Evolutionary conservation across 2,329 filamentous ascomycete species (phyloP).

Genomic region (Cercospora sesami): DNA sequence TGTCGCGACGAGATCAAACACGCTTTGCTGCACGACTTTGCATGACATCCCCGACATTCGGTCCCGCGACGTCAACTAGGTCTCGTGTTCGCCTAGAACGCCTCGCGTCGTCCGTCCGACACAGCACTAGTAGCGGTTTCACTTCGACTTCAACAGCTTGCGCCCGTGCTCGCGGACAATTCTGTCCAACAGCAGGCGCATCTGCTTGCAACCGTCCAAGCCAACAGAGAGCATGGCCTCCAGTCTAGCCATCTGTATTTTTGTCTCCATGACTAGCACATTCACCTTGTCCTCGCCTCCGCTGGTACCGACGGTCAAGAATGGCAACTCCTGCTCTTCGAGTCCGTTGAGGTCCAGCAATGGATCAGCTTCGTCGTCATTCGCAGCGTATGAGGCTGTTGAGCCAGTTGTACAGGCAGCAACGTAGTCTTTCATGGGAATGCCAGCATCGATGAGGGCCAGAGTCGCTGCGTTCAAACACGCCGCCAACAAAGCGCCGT

Average conservation of each 20-base stretch:
- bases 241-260: slow-evolving; percentile 75
- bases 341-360: slow-evolving; percentile 75
- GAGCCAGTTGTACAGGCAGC: slow-evolving; percentile 84
- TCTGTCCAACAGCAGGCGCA: slow-evolving; percentile 75
- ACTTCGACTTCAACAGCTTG: slow-evolving; percentile 56
- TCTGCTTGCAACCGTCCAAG: slow-evolving; percentile 85
- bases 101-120: not conserved
- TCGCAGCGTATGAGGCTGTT: slow-evolving; percentile 62
- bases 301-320: slow-evolving; percentile 75
- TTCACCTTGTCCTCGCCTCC: slow-evolving; percentile 65
- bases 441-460: slow-evolving; percentile 88
- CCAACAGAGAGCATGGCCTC: slow-evolving; percentile 93
- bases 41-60: not conserved
- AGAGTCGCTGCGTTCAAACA: slow-evolving; percentile 89
- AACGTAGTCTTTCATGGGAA: slow-evolving; percentile 92
- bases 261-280: slow-evolving; percentile 81
- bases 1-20: not conserved
- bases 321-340: slow-evolving; percentile 86
- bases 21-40: not conserved
- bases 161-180: slow-evolving; percentile 72
- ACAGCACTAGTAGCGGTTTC: slow-evolving; percentile 4
- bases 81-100: not conserved
- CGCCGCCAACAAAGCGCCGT: slow-evolving; percentile 85
- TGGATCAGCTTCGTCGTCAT: slow-evolving; percentile 73
- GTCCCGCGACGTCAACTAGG: not conserved